These are phyloP conservation scores for Immersiporthe knoxdaviesiana DNA, from an alignment of 2,329 filamentous ascomycete species.

Conservation along the genomic window DNA sequence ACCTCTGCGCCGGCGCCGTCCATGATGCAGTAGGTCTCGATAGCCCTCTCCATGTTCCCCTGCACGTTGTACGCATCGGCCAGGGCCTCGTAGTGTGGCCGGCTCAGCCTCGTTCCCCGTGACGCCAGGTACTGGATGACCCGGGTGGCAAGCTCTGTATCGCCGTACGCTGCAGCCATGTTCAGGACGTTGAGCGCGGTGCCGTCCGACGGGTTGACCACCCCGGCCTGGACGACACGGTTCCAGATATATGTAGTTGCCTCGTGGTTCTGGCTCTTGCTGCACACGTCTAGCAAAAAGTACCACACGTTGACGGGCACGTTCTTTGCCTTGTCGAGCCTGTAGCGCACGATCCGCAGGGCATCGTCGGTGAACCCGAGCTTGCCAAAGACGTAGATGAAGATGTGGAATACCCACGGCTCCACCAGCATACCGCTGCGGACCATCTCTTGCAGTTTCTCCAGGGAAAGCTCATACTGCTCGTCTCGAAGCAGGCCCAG, in stretches of 20 bases:
- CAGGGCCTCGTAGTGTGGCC: constrained; percentile 79
- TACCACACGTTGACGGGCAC: constrained; percentile 63
- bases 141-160: constrained; percentile 69
- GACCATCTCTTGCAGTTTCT: constrained; percentile 69
- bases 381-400: constrained; percentile 73
- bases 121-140: constrained; percentile 69
- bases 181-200: constrained; percentile 62
- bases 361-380: constrained; percentile 78
- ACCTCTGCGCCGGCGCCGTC: constrained; percentile 61
- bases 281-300: constrained; percentile 76
- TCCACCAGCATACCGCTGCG: constrained; percentile 58
- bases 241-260: constrained; percentile 75
- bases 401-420: constrained; percentile 77
- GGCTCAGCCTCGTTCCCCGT: constrained; percentile 59
- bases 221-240: constrained; percentile 47
- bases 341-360: constrained; percentile 66
- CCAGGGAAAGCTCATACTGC: constrained; percentile 79
- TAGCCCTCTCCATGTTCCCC: constrained; percentile 65
- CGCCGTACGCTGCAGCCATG: constrained; percentile 69
- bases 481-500: constrained; percentile 78
- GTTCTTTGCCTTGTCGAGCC: constrained; percentile 44
- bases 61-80: constrained; percentile 68
- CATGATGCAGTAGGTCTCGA: constrained; percentile 77
- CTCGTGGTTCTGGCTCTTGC: constrained; percentile 63
- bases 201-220: constrained; percentile 43